phyloP scores from a whole-genome alignment of 176 grass and related monocot species.

The Phoenix dactylifera region DNA sequence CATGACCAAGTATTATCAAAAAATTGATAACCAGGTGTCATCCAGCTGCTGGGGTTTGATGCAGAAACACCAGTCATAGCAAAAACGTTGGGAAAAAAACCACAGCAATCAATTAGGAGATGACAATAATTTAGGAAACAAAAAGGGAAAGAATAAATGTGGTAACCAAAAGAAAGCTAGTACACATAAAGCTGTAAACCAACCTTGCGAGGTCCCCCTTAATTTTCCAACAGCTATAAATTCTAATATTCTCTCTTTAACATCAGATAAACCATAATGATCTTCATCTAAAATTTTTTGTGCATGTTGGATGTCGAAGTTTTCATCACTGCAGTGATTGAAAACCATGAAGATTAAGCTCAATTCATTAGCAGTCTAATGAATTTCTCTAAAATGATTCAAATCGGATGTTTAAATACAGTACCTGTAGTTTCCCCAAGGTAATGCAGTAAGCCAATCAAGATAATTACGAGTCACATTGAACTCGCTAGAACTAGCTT shows the following conservation, averaged over 20 bases:
- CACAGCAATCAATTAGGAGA: too few relatives aligned
- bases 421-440: conserved; percentile 97
- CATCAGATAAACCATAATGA: conserved; percentile 96
- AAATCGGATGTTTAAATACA: background rate
- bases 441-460: conserved; percentile 92
- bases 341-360: background rate
- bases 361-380: too few relatives aligned
- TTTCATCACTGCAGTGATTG: conserved; percentile 57
- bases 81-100: too few relatives aligned
- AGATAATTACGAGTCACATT: conserved; percentile 98
- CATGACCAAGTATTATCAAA: too few relatives aligned
- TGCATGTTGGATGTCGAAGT: conserved; percentile 90
- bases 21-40: too few relatives aligned
- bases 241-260: conserved; percentile 97
- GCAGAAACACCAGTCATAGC: too few relatives aligned
- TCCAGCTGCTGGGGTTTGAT: too few relatives aligned
- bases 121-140: too few relatives aligned
- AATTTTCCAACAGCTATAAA: conserved; percentile 98
- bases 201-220: conserved; percentile 95
- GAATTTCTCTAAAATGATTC: background rate
- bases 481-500: conserved; percentile 96
- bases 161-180: too few relatives aligned
- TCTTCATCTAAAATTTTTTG: conserved; percentile 97
- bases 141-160: too few relatives aligned
- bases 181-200: background rate